Evolutionary conservation across 1,284 basidiomycete genomes (phyloP).

Genomic region (Takashimella tepidaria): DNA sequence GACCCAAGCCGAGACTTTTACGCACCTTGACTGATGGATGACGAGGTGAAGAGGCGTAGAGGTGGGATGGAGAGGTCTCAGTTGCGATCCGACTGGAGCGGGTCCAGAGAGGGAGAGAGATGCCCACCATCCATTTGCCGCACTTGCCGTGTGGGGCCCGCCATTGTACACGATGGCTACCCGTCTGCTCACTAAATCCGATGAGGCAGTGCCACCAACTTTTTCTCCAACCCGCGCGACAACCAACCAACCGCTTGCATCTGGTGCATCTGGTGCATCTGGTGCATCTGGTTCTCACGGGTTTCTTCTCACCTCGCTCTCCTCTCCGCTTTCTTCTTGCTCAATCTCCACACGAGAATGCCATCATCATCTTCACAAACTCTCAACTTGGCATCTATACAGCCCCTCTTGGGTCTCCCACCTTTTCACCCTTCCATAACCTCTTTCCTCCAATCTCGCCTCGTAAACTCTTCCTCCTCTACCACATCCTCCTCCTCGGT

Average conservation of each 20-base stretch:
- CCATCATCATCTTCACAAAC: background rate
- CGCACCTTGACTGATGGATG: no score
- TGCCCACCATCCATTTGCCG: background rate
- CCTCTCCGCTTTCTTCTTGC: background rate
- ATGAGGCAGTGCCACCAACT: background rate
- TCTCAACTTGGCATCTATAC: conserved; percentile 7
- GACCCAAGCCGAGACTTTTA: no score
- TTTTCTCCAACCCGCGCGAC: background rate
- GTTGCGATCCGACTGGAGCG: no score
- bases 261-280: no score
- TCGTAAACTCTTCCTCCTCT: background rate
- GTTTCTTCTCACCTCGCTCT: background rate
- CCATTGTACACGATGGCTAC: background rate
- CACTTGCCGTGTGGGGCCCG: background rate
- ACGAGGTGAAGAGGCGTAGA: no score
- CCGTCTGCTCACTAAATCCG: background rate
- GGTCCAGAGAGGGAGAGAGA: no score
- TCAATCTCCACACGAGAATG: no score
- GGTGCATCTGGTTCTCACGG: background rate
- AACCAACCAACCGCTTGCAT: no score
- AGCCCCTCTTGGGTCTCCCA: conserved; percentile 12
- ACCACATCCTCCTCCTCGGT: conserved; percentile 4
- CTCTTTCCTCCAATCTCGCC: conserved; percentile 6
- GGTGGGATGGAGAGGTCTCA: no score
- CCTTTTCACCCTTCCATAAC: conserved; percentile 10